phyloP scores from a whole-genome alignment of 129 eudicot genomes.

The Silybum marianum region DNA sequence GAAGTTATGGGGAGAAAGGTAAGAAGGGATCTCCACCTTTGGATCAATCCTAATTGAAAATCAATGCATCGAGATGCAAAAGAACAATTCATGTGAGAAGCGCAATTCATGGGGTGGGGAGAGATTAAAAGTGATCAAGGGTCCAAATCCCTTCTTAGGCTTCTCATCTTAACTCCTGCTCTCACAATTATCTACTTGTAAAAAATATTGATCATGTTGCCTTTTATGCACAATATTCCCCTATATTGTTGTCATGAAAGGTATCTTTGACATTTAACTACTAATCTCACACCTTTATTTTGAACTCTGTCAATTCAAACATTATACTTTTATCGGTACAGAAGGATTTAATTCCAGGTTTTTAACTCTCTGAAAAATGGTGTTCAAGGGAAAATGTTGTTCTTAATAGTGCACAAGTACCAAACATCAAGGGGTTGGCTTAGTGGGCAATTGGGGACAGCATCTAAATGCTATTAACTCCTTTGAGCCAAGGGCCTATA shows the following conservation, averaged over 20 bases:
- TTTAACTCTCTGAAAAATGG: neutral
- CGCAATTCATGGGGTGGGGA: no score
- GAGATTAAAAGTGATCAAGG: no score
- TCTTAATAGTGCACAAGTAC: neutral
- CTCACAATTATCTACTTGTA: no score
- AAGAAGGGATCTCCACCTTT: no score
- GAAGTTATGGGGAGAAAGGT: no score
- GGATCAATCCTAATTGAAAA: no score
- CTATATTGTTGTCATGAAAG: neutral
- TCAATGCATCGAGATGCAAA: no score
- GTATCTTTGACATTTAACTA: neutral
- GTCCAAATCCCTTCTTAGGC: no score
- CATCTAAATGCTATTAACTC: neutral
- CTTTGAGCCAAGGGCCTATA: neutral
- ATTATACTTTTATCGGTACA: neutral
- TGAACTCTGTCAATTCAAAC: neutral
- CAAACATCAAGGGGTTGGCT: neutral
- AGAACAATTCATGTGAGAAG: no score
- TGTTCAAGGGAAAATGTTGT: neutral
- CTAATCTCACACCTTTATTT: neutral
- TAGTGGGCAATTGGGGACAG: neutral
- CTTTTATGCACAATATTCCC: neutral
- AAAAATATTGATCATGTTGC: neutral
- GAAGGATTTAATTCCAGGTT: neutral
- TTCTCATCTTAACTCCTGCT: no score